Evolutionary conservation across 768 basidiomycete genomes (phyloP), one percentile per base, ranked within the genome.

Genomic region (Cyclocybe aegerita): DNA sequence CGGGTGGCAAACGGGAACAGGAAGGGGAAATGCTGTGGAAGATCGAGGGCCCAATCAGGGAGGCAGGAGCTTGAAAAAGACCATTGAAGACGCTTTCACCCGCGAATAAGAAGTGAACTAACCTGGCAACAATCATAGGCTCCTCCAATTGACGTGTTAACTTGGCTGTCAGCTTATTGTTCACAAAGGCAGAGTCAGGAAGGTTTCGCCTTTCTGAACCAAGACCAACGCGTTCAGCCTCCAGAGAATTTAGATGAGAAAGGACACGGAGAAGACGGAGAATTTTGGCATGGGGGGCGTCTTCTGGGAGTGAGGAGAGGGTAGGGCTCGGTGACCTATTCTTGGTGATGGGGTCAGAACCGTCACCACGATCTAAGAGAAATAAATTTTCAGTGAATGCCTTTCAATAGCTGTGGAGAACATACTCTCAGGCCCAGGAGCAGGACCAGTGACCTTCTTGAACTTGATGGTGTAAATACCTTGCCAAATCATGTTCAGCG

Each of bases 101-200:
- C 15, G 29, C 14, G 14, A n/a, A 10, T n/a, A 52, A 14, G 12
- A 36, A 42, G 11, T 31, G 6, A 46, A 65, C 76, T 54, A 59
- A 93, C 93, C 93, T 95, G 1, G 96, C 97, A 39, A 99, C 94
- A 55, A 99, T 97, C 93, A 98, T 97, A 0, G 93, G 92, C 64
- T 99, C 97, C 60, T 99, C 97, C 38, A 99, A 68, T 65, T 98
- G 97, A 33, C 97, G 82, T 9, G 93, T 93, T n/a, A 99, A 79
- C 69, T 99, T 99, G 8, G 97, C 97, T 1, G 93, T 93, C 23
- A 99, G 73, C 68, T 99, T 99, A 73, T 97, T 98, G 67, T 98
- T 99, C 54, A 98, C 83, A 65, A 99, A 99, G 0, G 90, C 82
- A 0, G 90, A 81, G 55, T 94, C 92, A 2, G 85, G 73, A 12